Conservation (phyloP, 176 grass and related monocot species). For the Carex parvula region DNA sequence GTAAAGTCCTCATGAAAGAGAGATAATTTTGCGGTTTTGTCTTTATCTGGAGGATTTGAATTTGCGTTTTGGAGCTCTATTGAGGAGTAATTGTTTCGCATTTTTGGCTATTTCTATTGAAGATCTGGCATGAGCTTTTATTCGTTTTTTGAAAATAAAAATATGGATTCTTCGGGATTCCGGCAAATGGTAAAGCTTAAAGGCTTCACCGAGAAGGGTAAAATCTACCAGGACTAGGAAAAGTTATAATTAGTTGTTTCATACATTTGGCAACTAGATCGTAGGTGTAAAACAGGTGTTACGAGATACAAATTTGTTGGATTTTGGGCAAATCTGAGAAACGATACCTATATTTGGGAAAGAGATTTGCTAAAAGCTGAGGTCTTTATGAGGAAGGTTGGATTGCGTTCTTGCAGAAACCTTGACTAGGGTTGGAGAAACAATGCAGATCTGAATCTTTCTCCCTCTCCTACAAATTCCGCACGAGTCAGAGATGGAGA, state of each 20-base stretch:
- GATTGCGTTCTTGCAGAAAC: neutral
- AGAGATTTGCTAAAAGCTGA: neutral
- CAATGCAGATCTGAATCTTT: constrained; percentile 11
- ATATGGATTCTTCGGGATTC: neutral
- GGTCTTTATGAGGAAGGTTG: neutral
- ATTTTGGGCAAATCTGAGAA: neutral
- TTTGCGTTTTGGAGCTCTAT: constrained; percentile 52
- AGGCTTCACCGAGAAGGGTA: constrained; percentile 5
- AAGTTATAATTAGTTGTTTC: neutral
- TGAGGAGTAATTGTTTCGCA: constrained; percentile 66
- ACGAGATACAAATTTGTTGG: neutral
- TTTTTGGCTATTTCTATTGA: constrained; percentile 24
- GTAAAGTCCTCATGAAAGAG: constrained; percentile 37
- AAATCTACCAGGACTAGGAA: neutral
- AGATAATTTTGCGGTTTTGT: constrained; percentile 17
- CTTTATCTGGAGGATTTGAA: constrained; percentile 26
- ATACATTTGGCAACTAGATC: neutral
- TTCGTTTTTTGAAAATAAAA: neutral
- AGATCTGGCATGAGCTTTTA: constrained; percentile 8
- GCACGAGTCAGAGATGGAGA: neutral
- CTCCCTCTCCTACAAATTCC: neutral
- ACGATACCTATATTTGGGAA: neutral
- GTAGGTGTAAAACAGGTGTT: neutral
- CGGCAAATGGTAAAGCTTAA: neutral
- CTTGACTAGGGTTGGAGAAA: neutral